Percentiles rank a stretch among this genome's conserved stretches.
phyloP scores from a whole-genome alignment of 352 stramenopile genomes.

The Lagenidium giganteum region DNA sequence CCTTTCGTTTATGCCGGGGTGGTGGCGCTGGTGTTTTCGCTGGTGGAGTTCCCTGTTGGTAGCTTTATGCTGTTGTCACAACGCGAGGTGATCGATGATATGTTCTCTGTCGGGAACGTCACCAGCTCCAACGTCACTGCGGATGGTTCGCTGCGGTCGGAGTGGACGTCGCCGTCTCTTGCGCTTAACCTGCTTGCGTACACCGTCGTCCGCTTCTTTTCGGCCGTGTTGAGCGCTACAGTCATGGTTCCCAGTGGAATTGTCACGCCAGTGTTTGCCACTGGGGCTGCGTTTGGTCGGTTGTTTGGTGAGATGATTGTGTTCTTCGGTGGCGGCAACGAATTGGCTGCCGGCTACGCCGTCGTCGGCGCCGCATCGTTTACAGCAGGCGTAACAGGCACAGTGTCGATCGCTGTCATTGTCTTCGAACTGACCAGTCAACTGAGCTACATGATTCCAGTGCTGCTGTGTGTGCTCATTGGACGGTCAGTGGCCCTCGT shows the following conservation, averaged over 20 bases:
- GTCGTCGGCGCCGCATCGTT: conserved; percentile 80
- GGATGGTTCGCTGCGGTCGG: conserved; percentile 29
- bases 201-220: conserved; percentile 70
- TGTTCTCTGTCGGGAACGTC: conserved; percentile 73
- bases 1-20: conserved; percentile 68
- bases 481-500: conserved; percentile 56
- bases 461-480: conserved; percentile 76
- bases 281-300: conserved; percentile 82
- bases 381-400: conserved; percentile 73
- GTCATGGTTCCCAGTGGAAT: conserved; percentile 88
- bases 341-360: conserved; percentile 64
- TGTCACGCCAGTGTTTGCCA: conserved; percentile 89
- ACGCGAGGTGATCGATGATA: conserved; percentile 80
- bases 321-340: conserved; percentile 37
- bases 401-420: conserved; percentile 77
- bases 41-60: conserved; percentile 68
- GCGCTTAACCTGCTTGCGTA: conserved; percentile 65
- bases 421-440: conserved; percentile 87
- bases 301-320: conserved; percentile 86
- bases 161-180: conserved; percentile 60
- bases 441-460: conserved; percentile 87
- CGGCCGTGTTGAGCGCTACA: conserved; percentile 68
- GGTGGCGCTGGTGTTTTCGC: conserved; percentile 59
- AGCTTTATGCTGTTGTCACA: conserved; percentile 79
- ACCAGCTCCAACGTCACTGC: conserved; percentile 26